Evolutionary conservation across 176 grass and related monocot species (phyloP).

Genomic region (Lolium rigidum): DNA sequence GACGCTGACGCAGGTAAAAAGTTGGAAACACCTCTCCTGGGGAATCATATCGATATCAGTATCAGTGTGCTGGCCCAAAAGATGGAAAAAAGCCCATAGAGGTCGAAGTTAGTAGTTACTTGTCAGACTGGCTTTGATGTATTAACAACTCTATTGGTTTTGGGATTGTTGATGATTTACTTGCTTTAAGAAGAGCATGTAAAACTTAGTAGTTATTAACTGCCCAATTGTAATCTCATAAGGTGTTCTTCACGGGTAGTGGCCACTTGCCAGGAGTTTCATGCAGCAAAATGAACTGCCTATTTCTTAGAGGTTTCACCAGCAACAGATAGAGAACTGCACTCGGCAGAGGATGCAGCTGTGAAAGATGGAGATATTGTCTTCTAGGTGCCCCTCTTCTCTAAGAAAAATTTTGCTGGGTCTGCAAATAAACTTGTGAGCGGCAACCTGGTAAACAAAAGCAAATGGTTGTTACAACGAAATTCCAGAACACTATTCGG

Average conservation of each 20-base stretch:
- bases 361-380: slow-evolving; percentile 21
- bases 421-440: slow-evolving; percentile 61
- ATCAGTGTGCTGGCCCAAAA: slow-evolving; percentile 12
- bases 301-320: slow-evolving; percentile 28
- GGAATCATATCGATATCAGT: slow-evolving; percentile 41
- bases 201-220: neutral
- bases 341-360: slow-evolving; percentile 14
- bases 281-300: slow-evolving; percentile 21
- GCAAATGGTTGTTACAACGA: slow-evolving; percentile 20
- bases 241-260: slow-evolving; percentile 42
- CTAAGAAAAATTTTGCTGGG: slow-evolving; percentile 51
- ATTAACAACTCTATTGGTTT: slow-evolving; percentile 18
- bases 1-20: slow-evolving; percentile 34
- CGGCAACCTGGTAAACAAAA: slow-evolving; percentile 50
- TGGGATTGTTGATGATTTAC: neutral
- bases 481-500: slow-evolving; percentile 12
- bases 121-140: neutral
- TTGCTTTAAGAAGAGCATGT: slow-evolving; percentile 32
- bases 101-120: neutral
- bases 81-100: neutral
- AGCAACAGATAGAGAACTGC: slow-evolving; percentile 35
- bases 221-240: neutral
- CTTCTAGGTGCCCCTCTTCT: slow-evolving; percentile 43
- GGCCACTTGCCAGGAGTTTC: slow-evolving; percentile 51
- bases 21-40: neutral